Evolutionary conservation across 1,284 basidiomycete genomes (phyloP).

Genomic region (Sanghuangporus weigelae): DNA sequence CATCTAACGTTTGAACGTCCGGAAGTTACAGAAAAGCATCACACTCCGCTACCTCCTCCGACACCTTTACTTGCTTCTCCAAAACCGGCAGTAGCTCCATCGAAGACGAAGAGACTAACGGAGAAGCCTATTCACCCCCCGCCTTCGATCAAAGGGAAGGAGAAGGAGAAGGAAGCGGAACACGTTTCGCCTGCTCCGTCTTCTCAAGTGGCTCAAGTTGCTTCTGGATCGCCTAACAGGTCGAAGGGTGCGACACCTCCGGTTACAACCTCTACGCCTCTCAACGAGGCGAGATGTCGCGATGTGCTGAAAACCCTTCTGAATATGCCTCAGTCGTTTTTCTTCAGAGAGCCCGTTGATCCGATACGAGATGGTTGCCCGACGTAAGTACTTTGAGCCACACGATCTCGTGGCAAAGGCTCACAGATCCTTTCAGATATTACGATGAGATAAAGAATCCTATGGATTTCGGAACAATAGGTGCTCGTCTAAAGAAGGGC

Average conservation of each 20-base stretch:
- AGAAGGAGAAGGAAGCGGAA: slow-evolving; percentile 52
- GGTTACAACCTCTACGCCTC: slow-evolving; percentile 37
- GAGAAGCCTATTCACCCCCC: slow-evolving; percentile 3
- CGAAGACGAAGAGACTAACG: slow-evolving; percentile 3
- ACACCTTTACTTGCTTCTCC: slow-evolving; percentile 17
- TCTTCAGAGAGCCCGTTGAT: slow-evolving; percentile 87
- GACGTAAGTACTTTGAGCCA: slow-evolving; percentile 52
- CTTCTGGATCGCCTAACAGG: slow-evolving; percentile 31
- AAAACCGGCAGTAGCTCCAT: neutral
- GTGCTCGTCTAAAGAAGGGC: slow-evolving; percentile 59
- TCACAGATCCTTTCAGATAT: slow-evolving; percentile 51
- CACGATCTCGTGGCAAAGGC: slow-evolving; percentile 5
- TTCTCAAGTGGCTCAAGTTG: slow-evolving; percentile 18
- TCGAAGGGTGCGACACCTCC: slow-evolving; percentile 33
- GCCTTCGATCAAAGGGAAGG: slow-evolving; percentile 55
- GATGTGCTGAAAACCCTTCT: slow-evolving; percentile 62
- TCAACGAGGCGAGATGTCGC: slow-evolving; percentile 79
- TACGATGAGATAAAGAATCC: slow-evolving; percentile 89
- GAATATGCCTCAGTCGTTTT: slow-evolving; percentile 65
- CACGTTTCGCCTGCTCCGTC: slow-evolving; percentile 21
- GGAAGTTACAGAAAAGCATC: slow-evolving; percentile 57
- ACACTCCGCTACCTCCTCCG: slow-evolving; percentile 26
- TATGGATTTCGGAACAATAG: slow-evolving; percentile 93
- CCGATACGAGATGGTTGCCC: slow-evolving; percentile 80
- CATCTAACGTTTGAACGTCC: neutral